Conservation (phyloP, 768 basidiomycete genomes). For the Sporobolomyces phaffii region DNA sequence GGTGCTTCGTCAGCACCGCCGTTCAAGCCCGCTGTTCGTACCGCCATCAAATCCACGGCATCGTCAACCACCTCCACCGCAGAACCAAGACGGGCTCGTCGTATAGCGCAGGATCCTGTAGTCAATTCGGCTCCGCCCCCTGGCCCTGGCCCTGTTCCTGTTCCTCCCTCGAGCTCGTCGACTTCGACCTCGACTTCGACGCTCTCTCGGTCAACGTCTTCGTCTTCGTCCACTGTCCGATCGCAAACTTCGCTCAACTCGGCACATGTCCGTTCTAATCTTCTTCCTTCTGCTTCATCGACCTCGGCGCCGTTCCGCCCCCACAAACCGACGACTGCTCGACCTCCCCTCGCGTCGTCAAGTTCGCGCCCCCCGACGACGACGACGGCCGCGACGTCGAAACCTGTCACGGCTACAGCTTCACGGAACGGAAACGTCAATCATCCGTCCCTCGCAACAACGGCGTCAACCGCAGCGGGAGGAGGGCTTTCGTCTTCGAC, state of each 20-base stretch:
- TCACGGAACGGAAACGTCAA: too few species aligned
- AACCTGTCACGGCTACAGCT: too few species aligned
- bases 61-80: background rate
- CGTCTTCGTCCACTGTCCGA: background rate
- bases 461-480: background rate
- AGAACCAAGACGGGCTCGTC: slow-evolving; percentile 9
- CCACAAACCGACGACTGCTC: background rate
- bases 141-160: background rate
- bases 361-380: background rate
- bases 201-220: background rate
- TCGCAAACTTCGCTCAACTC: background rate
- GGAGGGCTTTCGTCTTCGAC: background rate
- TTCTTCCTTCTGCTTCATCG: background rate
- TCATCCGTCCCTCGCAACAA: background rate
- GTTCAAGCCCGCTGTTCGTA: background rate
- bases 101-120: background rate
- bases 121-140: background rate
- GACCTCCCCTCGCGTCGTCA: background rate
- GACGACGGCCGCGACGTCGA: too few species aligned
- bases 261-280: too few species aligned
- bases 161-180: background rate
- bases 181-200: background rate
- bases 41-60: background rate
- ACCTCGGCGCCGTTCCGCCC: slow-evolving; percentile 6
- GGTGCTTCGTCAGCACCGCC: background rate